These are phyloP conservation scores for Oryza coarctata DNA, from an alignment of 176 grass and related monocot species.

Conservation along the genomic window DNA sequence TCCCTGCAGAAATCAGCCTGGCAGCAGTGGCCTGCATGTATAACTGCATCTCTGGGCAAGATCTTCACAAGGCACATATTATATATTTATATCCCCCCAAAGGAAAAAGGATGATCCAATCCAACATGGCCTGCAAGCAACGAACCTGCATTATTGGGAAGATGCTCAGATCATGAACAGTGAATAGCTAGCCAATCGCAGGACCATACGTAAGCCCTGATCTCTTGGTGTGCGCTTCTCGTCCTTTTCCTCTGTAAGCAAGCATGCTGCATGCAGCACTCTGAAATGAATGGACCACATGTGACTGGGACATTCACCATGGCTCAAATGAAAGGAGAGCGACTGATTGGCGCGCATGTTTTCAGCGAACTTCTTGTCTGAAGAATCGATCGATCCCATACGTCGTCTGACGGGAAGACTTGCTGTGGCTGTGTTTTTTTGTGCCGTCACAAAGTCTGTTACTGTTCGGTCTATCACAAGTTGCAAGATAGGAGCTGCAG, in stretches of 20 bases:
- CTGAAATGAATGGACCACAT: slow-evolving; percentile 31
- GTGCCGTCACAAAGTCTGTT: slow-evolving; percentile 9
- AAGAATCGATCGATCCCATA: neutral
- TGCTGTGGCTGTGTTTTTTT: neutral
- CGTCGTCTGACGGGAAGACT: neutral
- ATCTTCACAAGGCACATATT: slow-evolving; percentile 5
- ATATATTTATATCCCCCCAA: neutral
- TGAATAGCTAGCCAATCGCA: slow-evolving; percentile 4
- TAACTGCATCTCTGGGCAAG: neutral
- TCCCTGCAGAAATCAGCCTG: neutral
- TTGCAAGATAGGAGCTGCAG: neutral
- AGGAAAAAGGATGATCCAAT: neutral
- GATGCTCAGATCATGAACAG: slow-evolving; percentile 11
- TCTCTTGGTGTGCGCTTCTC: neutral
- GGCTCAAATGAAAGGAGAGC: neutral
- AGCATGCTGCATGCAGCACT: neutral
- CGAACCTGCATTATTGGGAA: slow-evolving; percentile 17
- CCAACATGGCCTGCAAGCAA: slow-evolving; percentile 14
- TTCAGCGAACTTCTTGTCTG: slow-evolving; percentile 21
- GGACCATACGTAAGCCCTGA: slow-evolving; percentile 25
- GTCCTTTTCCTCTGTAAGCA: slow-evolving; percentile 32
- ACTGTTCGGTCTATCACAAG: neutral
- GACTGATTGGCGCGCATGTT: neutral
- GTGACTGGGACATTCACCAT: slow-evolving; percentile 14
- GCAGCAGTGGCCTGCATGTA: neutral